Evolutionary conservation across 225 moss, liverwort and hornwort genomes (phyloP).

Genomic region (Climacium dendroides): DNA sequence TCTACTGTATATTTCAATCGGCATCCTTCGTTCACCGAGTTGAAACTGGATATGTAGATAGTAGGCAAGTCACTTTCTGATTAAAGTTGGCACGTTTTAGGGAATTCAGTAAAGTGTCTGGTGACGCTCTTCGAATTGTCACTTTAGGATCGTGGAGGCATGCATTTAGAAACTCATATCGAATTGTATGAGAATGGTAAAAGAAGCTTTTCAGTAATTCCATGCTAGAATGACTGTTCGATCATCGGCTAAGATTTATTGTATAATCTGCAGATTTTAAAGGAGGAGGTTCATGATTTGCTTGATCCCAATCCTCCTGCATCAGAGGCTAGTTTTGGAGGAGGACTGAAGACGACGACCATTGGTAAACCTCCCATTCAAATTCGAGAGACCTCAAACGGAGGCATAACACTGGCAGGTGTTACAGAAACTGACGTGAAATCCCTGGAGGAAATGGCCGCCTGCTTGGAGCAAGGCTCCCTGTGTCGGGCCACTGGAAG

Average conservation of each 20-base stretch:
- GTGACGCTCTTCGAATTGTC: not conserved
- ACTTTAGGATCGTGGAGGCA: not conserved
- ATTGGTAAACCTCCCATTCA: constrained; percentile 88
- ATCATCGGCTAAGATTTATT: not conserved
- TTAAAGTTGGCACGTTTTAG: too few relatives aligned
- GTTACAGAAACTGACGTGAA: constrained; percentile 88
- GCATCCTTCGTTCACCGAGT: not conserved
- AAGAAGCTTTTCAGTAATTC: not conserved
- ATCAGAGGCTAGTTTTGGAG: constrained; percentile 51
- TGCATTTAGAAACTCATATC: not conserved
- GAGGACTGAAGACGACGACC: constrained; percentile 39
- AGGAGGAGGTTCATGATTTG: constrained; percentile 93
- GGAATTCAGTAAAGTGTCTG: too few relatives aligned
- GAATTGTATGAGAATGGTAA: not conserved
- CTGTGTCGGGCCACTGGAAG: constrained; percentile 91
- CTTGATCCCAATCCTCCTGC: constrained; percentile 81
- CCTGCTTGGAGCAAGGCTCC: constrained; percentile 83
- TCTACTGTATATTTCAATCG: too few relatives aligned
- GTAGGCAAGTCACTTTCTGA: not conserved
- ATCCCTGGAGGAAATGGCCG: constrained; percentile 75
- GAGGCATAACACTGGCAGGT: constrained; percentile 88
- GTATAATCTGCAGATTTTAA: constrained; percentile 51
- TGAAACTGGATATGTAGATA: not conserved
- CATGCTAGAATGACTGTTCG: too few relatives aligned
- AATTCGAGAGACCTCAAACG: constrained; percentile 88